phyloP scores from a whole-genome alignment of 495 filamentous ascomycete genomes.

The Podospora sp. region DNA sequence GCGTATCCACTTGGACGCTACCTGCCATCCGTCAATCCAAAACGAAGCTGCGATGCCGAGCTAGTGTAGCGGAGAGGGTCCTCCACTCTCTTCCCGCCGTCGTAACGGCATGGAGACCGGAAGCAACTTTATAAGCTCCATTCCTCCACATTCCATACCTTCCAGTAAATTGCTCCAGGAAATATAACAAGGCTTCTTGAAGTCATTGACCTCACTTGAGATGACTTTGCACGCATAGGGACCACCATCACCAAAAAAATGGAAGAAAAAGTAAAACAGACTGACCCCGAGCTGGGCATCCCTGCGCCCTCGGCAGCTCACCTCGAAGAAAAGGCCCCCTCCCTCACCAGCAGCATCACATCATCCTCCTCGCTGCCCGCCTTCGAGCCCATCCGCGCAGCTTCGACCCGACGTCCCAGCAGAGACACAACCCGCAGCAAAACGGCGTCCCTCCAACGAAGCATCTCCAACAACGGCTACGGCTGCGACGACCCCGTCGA shows the following conservation, averaged over 20 bases:
- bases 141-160: not conserved
- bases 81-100: not conserved
- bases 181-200: not conserved
- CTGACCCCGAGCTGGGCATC: not conserved
- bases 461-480: conserved; percentile 64
- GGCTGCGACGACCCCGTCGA: conserved; percentile 56
- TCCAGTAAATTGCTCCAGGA: not conserved
- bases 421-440: conserved; percentile 3
- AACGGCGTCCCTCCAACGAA: conserved; percentile 29
- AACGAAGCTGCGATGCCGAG: not conserved
- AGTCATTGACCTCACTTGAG: not conserved
- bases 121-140: not conserved
- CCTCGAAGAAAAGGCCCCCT: not conserved
- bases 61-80: not conserved
- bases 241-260: conserved; percentile 4
- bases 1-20: not conserved
- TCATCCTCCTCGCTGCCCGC: not conserved
- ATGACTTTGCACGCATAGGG: not conserved
- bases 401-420: conserved; percentile 4
- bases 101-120: not conserved
- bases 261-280: not conserved
- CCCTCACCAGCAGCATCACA: not conserved
- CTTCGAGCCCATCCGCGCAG: conserved; percentile 25
- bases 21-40: not conserved
- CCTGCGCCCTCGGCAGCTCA: not conserved